phyloP scores from a whole-genome alignment of 75 land plant genomes.

The Sequoiadendron giganteum region DNA sequence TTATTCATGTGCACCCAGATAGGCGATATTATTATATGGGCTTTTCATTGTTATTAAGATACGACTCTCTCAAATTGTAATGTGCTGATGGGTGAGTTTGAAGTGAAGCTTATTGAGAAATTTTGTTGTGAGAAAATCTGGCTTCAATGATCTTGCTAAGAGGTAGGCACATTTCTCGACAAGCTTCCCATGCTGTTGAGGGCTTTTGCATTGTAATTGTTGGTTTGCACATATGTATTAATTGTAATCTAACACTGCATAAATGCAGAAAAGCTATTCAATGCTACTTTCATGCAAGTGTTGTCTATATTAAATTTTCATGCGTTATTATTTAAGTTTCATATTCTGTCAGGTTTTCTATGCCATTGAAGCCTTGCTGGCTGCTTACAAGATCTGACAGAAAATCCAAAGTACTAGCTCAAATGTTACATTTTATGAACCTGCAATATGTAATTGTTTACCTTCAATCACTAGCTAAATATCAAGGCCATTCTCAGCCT shows the following conservation, averaged over 20 bases:
- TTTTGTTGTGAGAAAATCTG: not conserved
- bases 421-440: no score
- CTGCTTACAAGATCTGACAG: not conserved
- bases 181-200: not conserved
- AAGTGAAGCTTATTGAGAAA: slow-evolving; percentile 5
- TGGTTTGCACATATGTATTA: slow-evolving; percentile 1
- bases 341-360: not conserved
- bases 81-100: not conserved
- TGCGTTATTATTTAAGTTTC: not conserved
- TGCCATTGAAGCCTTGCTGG: not conserved
- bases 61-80: not conserved
- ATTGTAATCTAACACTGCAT: not conserved
- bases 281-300: not conserved
- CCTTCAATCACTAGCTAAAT: no score
- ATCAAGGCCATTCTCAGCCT: no score
- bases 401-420: no score
- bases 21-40: not conserved
- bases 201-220: not conserved
- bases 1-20: not conserved
- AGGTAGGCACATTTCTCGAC: not conserved
- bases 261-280: slow-evolving; percentile 1
- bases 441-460: no score
- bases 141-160: not conserved
- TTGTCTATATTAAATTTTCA: not conserved
- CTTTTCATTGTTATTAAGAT: slow-evolving; percentile 4